Evolutionary conservation across 179 eudicot species (phyloP), one percentile per base, ranked within the genome.

Genomic region (Pouteria campechiana): DNA sequence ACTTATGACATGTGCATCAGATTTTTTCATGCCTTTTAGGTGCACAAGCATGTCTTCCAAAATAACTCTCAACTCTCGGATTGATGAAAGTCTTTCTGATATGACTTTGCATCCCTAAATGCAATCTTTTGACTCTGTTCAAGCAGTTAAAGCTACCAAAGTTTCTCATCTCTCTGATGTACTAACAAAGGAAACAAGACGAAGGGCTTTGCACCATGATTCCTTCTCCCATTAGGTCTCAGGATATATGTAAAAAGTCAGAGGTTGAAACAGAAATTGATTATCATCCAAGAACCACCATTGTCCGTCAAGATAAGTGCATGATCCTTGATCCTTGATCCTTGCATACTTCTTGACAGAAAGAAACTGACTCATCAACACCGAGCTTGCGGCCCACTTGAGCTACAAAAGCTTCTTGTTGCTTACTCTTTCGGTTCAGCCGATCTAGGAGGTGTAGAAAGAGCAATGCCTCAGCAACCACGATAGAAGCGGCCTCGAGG

Each of bases 181-280:
- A 47, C 48, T 85, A 69, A 61, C 57, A 13, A 63, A 73, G 97
- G 97, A n/a, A 52, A 96, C 96, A 54, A 79, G 62, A 30, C 93
- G 94, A 55, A 92, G 94, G 68, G 93, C 92, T 70, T 67, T 87
- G 64, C 99, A 87, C 99, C 96, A 92, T 29, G 96, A 75, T 61
- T 92, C 99, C 58, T 92, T 92, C 58, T 87, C 94, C 69, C 70
- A 70, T 4, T 81, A 71, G 17, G 96, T 92, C 61, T 87, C 96
- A 9, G 78, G 76, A 70, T 73, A 92, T 32, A 92, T 54, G 56
- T 75, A 75, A 32, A 92, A 34, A 37, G 42, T 48, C 44, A 32
- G 99, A 56, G 17, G 94, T 94, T 43, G 99, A 92, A 71, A 92
- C 94, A 49, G 99, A 85, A 37, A 61, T 25, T 22, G 61, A 92